Evolutionary conservation across 306 rosid genomes (phyloP).

Genomic region (Oemleria cerasiformis): DNA sequence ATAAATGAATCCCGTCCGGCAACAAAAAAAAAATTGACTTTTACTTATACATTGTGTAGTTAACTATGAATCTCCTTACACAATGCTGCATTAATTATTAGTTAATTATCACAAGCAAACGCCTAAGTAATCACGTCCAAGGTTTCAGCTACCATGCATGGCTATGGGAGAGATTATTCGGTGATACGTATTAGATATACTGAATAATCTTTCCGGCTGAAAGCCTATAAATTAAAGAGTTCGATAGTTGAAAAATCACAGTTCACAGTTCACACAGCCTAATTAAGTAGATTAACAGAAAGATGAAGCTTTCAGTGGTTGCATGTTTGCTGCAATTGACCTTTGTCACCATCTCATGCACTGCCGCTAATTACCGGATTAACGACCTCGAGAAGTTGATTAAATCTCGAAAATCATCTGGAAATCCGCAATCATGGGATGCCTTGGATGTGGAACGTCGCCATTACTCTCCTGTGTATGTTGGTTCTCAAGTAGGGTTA

Average conservation of each 20-base stretch:
- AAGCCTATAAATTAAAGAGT: not conserved
- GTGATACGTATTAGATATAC: not conserved
- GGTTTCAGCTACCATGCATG: not conserved
- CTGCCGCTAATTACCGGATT: slow-evolving; percentile 25
- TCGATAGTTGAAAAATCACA: not conserved
- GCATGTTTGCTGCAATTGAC: slow-evolving; percentile 16
- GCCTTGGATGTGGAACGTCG: not conserved
- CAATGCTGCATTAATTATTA: not conserved
- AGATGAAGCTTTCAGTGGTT: slow-evolving; percentile 6
- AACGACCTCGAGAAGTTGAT: slow-evolving; percentile 35
- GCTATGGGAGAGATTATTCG: not conserved
- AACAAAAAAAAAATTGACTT: no score
- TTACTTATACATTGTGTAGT: no score
- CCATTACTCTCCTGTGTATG: slow-evolving; percentile 6
- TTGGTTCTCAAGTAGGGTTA: slow-evolving; percentile 28
- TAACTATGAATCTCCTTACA: not conserved
- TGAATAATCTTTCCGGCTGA: no score
- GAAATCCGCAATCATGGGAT: slow-evolving; percentile 1
- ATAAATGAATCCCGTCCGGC: no score
- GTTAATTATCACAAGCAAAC: not conserved
- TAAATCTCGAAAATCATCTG: slow-evolving; percentile 9
- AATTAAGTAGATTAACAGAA: not conserved
- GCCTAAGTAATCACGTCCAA: not conserved
- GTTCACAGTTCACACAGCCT: not conserved
- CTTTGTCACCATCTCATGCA: slow-evolving; percentile 2